Evolutionary conservation across 768 basidiomycete species (phyloP).

Genomic region (Strobilomyces dryophilus): DNA sequence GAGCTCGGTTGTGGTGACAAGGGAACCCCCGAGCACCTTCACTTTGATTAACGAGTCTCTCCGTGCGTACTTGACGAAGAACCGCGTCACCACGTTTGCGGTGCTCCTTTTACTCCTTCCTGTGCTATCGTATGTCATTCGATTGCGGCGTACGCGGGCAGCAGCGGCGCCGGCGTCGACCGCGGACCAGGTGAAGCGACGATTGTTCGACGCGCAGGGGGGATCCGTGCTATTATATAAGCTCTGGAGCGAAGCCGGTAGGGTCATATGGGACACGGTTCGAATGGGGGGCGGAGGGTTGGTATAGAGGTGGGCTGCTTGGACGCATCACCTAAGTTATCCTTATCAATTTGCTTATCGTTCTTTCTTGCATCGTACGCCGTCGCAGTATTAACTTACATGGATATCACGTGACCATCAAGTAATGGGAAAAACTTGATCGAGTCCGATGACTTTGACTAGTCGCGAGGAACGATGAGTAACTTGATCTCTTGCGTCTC

Average conservation of each 20-base stretch:
- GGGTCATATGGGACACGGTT: constrained; percentile 60
- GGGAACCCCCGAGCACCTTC: constrained; percentile 25
- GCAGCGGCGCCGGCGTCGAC: constrained; percentile 30
- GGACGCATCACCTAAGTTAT: constrained; percentile 11
- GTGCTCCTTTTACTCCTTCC: constrained; percentile 41
- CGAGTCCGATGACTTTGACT: not conserved
- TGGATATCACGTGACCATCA: constrained; percentile 14
- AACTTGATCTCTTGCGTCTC: constrained; percentile 71
- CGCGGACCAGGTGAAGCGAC: constrained; percentile 54
- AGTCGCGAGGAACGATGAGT: constrained; percentile 44
- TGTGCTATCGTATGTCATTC: constrained; percentile 44
- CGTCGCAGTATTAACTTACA: too few relatives aligned
- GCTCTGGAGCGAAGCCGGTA: constrained; percentile 51
- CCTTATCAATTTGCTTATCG: constrained; percentile 7
- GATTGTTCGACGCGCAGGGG: constrained; percentile 42
- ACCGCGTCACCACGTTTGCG: constrained; percentile 45
- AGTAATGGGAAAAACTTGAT: constrained; percentile 10
- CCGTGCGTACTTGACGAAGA: constrained; percentile 42
- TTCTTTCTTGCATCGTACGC: not conserved
- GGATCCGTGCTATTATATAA: constrained; percentile 34
- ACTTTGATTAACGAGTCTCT: constrained; percentile 47
- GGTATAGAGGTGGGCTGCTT: constrained; percentile 37
- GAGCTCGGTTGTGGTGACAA: constrained; percentile 8
- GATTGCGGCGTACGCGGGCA: constrained; percentile 42
- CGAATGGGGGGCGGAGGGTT: constrained; percentile 76